Conservation (phyloP, 768 basidiomycete genomes). For the Leccinum ochraceum region DNA sequence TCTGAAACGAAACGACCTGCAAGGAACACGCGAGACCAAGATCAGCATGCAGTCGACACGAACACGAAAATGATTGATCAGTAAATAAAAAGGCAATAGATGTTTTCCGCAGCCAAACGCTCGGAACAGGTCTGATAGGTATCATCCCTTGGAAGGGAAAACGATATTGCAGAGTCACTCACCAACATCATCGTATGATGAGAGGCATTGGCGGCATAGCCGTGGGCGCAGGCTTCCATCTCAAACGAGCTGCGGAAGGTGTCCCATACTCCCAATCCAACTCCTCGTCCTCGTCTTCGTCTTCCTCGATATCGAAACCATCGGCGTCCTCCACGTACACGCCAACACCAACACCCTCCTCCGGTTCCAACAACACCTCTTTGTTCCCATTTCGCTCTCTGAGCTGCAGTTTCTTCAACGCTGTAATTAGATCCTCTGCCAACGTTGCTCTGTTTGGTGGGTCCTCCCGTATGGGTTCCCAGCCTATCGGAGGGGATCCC, state of each 20-base stretch:
- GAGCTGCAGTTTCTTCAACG: slow-evolving; percentile 69
- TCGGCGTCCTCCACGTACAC: slow-evolving; percentile 81
- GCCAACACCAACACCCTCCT: slow-evolving; percentile 70
- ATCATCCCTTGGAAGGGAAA: slow-evolving; percentile 51
- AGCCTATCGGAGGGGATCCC: slow-evolving; percentile 95
- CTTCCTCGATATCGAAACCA: slow-evolving; percentile 31
- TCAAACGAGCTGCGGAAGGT: slow-evolving; percentile 45
- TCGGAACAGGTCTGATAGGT: slow-evolving; percentile 82
- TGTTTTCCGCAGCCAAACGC: slow-evolving; percentile 52
- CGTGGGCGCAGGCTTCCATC: slow-evolving; percentile 55
- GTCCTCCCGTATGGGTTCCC: slow-evolving; percentile 90
- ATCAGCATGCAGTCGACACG: slow-evolving; percentile 3
- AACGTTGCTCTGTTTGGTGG: slow-evolving; percentile 83
- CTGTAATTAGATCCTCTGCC: slow-evolving; percentile 84
- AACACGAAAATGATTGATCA: slow-evolving; percentile 11
- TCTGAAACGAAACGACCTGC: slow-evolving; percentile 5
- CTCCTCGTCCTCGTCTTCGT: slow-evolving; percentile 23
- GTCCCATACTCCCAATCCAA: slow-evolving; percentile 63
- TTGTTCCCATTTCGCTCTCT: slow-evolving; percentile 40
- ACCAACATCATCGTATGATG: slow-evolving; percentile 27
- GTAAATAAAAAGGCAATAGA: slow-evolving; percentile 64
- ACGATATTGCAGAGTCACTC: slow-evolving; percentile 18
- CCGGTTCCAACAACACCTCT: slow-evolving; percentile 67
- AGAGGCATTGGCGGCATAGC: slow-evolving; percentile 53
- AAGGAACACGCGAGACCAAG: slow-evolving; percentile 7